These are phyloP conservation scores for Tetratostichococcus sp. DNA, from an alignment of 139 green algal genomes.

Conservation along the genomic window DNA sequence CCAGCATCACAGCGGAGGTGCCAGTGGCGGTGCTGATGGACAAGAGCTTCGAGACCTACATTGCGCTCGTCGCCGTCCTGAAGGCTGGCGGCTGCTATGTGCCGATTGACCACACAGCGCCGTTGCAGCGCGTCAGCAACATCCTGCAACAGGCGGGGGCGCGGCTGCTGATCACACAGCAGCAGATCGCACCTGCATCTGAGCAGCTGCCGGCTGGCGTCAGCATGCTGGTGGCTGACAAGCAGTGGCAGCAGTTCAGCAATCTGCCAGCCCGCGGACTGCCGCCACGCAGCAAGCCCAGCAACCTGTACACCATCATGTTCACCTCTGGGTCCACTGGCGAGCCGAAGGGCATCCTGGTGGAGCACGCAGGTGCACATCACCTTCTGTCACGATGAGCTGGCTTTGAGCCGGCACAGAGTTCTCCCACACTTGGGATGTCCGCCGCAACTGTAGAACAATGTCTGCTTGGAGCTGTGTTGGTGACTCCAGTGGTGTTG, in stretches of 20 bases:
- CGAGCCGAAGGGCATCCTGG: slow-evolving; percentile 47
- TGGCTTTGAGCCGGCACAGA: too few species aligned
- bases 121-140: slow-evolving; percentile 15
- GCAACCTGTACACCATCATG: slow-evolving; percentile 47
- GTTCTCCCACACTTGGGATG: too few species aligned
- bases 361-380: slow-evolving; percentile 21
- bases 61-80: slow-evolving; percentile 13
- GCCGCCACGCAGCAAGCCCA: neutral
- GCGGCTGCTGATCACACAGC: slow-evolving; percentile 1
- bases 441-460: too few species aligned
- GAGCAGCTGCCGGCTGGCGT: neutral
- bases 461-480: too few species aligned
- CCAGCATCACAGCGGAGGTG: slow-evolving; percentile 9
- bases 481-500: slow-evolving; percentile 30
- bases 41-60: slow-evolving; percentile 31
- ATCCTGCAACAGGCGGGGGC: slow-evolving; percentile 26
- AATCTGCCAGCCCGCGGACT: neutral
- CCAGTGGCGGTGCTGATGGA: slow-evolving; percentile 42
- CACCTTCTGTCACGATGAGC: too few species aligned
- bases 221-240: neutral
- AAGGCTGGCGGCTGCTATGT: slow-evolving; percentile 39
- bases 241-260: neutral
- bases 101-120: slow-evolving; percentile 42
- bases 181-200: too few species aligned
- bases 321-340: slow-evolving; percentile 64